phyloP scores from a whole-genome alignment of 306 rosid genomes.

The Vigna reflexopilosa region DNA sequence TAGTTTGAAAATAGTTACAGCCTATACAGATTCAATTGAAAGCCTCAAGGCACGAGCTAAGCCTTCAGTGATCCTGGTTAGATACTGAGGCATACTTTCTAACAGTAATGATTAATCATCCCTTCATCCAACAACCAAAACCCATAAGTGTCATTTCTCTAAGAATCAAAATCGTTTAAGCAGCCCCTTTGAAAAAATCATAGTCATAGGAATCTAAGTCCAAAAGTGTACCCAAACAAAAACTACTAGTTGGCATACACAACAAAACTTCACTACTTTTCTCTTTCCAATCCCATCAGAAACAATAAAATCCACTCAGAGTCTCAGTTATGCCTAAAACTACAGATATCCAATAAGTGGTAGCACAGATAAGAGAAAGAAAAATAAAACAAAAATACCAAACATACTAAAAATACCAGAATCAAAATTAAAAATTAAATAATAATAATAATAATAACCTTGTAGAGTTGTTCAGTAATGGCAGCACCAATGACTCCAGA shows the following conservation, averaged over 20 bases:
- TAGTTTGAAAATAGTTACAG: neutral
- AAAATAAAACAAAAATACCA: neutral
- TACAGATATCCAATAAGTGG: neutral
- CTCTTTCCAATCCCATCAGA: conserved; percentile 18
- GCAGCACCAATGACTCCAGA: conserved; percentile 89
- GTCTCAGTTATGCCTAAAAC: conserved; percentile 6
- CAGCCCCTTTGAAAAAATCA: neutral
- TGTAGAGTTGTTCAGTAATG: conserved; percentile 88
- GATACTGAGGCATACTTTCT: neutral
- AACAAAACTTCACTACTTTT: conserved; percentile 6
- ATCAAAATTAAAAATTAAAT: neutral
- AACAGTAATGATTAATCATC: neutral
- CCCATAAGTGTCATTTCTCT: neutral
- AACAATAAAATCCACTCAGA: neutral
- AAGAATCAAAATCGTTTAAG: neutral
- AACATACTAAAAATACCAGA: neutral
- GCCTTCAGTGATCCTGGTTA: too few relatives aligned
- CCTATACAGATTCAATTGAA: neutral
- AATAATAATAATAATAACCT: conserved; percentile 51
- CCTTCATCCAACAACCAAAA: neutral
- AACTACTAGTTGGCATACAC: neutral
- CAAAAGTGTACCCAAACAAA: neutral
- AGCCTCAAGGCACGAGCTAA: neutral
- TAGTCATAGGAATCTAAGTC: neutral
- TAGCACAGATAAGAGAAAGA: neutral